Conservation (phyloP, 2,329 filamentous ascomycete genomes). For the Colletotrichum destructivum region DNA sequence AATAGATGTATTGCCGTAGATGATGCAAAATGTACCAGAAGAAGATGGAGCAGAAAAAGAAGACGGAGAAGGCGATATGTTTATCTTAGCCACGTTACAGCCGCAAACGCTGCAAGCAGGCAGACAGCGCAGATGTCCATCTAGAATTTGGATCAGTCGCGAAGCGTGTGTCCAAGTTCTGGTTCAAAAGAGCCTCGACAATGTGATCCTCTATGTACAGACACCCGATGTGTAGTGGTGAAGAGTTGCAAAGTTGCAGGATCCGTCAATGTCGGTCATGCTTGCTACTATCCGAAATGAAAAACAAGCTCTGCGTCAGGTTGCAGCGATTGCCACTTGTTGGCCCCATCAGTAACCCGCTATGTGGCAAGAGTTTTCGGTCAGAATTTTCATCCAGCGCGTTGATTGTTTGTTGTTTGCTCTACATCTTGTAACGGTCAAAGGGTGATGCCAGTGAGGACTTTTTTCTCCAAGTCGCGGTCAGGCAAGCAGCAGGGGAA, state of each 20-base stretch:
- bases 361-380: conserved; percentile 17
- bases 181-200: background rate
- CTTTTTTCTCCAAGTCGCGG: conserved; percentile 4
- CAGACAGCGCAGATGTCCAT: conserved; percentile 28
- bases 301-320: conserved; percentile 20
- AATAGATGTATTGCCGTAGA: background rate
- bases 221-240: background rate
- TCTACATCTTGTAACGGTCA: background rate
- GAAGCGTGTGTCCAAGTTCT: conserved; percentile 9
- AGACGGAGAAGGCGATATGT: conserved; percentile 11
- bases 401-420: conserved; percentile 4
- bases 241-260: background rate
- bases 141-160: conserved; percentile 22
- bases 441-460: conserved; percentile 21
- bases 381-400: conserved; percentile 21
- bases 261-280: conserved; percentile 4
- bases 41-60: background rate
- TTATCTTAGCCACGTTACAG: conserved; percentile 31
- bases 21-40: conserved; percentile 3
- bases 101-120: conserved; percentile 31
- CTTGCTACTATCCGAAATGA: conserved; percentile 5
- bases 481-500: conserved; percentile 11
- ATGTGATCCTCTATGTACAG: too few relatives aligned
- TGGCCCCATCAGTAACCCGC: conserved; percentile 9
- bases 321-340: conserved; percentile 32